A percentile compares a stretch with the other conserved stretches of the same genome.
Evolutionary conservation across 306 rosid genomes (phyloP).

Genomic region (Dryas alaskensis): DNA sequence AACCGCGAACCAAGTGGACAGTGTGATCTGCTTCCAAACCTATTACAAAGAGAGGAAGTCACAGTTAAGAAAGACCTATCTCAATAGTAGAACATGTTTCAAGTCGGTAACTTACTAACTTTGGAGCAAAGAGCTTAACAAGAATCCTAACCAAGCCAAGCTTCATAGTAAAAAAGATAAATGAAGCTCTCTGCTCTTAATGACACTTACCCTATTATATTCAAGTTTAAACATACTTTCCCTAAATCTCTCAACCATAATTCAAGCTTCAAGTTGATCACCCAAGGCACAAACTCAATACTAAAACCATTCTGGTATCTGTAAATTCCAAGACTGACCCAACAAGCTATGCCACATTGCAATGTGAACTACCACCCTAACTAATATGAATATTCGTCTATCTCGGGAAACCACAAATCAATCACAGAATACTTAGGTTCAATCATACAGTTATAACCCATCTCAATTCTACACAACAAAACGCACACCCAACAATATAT

Average conservation of each 20-base stretch:
- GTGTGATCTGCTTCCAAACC: conserved; percentile 90
- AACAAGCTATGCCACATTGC: neutral
- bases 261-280: neutral
- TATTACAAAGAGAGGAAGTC: conserved; percentile 9
- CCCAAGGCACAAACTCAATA: neutral
- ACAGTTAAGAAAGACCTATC: neutral
- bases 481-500: conserved; percentile 17
- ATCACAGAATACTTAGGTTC: conserved; percentile 4
- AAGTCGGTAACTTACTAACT: neutral
- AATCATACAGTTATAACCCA: neutral
- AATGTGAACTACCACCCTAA: neutral
- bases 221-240: neutral
- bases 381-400: neutral
- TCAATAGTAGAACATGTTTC: neutral
- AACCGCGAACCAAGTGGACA: conserved; percentile 78
- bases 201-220: neutral
- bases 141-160: neutral
- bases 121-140: neutral
- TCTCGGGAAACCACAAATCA: neutral
- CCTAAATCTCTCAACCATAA: conserved; percentile 1
- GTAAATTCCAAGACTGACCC: neutral
- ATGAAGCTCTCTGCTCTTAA: neutral
- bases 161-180: neutral
- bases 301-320: neutral
- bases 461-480: neutral